These are phyloP conservation scores for Fusarium nodosum DNA, from an alignment of 2,329 filamentous ascomycete genomes.

Conservation along the genomic window DNA sequence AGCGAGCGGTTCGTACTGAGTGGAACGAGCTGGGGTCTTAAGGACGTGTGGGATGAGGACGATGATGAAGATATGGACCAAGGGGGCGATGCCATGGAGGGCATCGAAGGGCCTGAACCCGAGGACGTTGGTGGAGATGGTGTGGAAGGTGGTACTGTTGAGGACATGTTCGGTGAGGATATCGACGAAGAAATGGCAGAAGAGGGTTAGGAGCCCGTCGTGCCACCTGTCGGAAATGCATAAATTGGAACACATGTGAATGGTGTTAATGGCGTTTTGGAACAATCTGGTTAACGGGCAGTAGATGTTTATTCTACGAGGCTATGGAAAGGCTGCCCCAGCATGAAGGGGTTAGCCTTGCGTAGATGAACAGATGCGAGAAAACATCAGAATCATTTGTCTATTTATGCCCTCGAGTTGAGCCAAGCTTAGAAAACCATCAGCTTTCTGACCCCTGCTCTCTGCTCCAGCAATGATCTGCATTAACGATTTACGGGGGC, in stretches of 20 bases:
- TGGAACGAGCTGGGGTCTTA: slow-evolving; percentile 74
- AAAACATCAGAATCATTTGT: not conserved
- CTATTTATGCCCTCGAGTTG: not conserved
- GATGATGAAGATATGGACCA: slow-evolving; percentile 55
- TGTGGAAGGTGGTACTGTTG: slow-evolving; percentile 64
- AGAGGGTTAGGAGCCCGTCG: slow-evolving; percentile 41
- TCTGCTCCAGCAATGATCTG: not conserved
- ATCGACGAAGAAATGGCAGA: slow-evolving; percentile 71
- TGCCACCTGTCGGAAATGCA: slow-evolving; percentile 14
- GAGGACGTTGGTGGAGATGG: slow-evolving; percentile 63
- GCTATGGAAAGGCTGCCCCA: not conserved
- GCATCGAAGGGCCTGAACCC: slow-evolving; percentile 58
- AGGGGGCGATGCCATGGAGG: slow-evolving; percentile 65
- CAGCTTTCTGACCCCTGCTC: not conserved
- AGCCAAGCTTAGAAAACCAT: not conserved
- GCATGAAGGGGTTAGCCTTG: not conserved
- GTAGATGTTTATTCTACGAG: slow-evolving; percentile 17
- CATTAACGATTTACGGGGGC: not conserved
- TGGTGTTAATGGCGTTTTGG: slow-evolving; percentile 44
- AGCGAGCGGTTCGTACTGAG: slow-evolving; percentile 77
- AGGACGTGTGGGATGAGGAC: slow-evolving; percentile 69
- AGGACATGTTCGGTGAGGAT: slow-evolving; percentile 68
- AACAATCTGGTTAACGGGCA: slow-evolving; percentile 3
- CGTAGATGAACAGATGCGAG: not conserved
- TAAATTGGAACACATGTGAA: slow-evolving; percentile 15